Evolutionary conservation across 108 stramenopile genomes (phyloP).

Genomic region (Nitzschia sp.): DNA sequence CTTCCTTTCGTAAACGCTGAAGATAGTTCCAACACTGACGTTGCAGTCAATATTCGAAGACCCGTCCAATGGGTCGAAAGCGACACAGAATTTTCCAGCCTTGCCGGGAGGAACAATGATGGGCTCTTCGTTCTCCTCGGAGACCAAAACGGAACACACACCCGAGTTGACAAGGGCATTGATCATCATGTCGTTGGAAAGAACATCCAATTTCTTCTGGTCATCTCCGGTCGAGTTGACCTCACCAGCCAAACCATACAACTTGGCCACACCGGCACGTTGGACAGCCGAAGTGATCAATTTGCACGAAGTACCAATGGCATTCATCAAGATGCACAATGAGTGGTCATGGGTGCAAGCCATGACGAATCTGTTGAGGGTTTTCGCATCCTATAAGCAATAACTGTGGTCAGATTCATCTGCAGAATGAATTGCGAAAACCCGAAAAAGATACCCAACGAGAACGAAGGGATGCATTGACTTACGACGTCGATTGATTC

Average conservation of each 20-base stretch:
- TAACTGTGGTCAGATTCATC: too few species aligned
- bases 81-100: constrained; percentile 95
- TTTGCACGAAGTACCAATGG: constrained; percentile 87
- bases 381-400: constrained; percentile 64
- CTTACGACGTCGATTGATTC: constrained; percentile 61
- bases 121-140: constrained; percentile 98
- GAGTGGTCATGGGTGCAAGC: constrained; percentile 75
- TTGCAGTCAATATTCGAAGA: constrained; percentile 99
- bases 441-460: not conserved
- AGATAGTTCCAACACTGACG: constrained; percentile 98
- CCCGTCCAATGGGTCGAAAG: constrained; percentile 99
- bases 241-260: constrained; percentile 97
- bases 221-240: constrained; percentile 98
- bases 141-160: constrained; percentile 94
- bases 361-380: constrained; percentile 88
- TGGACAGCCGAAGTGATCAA: constrained; percentile 86
- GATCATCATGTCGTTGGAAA: constrained; percentile 99
- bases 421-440: not conserved
- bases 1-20: constrained; percentile 92
- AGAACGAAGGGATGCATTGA: too few species aligned
- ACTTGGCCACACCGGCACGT: constrained; percentile 85
- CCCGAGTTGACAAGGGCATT: constrained; percentile 91
- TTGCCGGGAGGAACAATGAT: constrained; percentile 90
- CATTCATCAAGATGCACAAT: constrained; percentile 82
- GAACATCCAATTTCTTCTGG: constrained; percentile 99